These are phyloP conservation scores for Fragaria nilgerrensis DNA, from an alignment of 306 rosid species.

Conservation along the genomic window DNA sequence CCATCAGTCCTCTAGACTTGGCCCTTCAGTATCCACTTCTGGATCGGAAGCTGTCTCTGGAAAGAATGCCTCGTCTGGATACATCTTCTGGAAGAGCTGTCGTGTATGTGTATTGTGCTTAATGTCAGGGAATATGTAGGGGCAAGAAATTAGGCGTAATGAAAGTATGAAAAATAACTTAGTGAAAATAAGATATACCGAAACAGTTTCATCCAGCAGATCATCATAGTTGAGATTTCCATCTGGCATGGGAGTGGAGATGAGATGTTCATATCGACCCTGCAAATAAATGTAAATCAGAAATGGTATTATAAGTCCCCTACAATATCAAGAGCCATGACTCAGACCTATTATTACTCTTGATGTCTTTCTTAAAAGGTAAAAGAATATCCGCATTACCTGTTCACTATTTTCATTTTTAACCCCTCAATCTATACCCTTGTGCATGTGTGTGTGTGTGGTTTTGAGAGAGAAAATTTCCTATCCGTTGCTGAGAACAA, in stretches of 20 bases:
- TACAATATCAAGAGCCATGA: constrained; percentile 6
- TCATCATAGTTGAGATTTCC: constrained; percentile 68
- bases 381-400: background rate
- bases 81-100: constrained; percentile 42
- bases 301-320: background rate
- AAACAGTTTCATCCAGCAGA: constrained; percentile 45
- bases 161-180: background rate
- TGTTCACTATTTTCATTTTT: background rate
- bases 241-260: constrained; percentile 67
- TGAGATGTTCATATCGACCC: constrained; percentile 55
- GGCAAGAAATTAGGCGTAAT: background rate
- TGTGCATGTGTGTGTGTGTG: background rate
- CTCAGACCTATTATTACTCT: background rate
- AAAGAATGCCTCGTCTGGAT: constrained; percentile 40
- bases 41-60: constrained; percentile 25
- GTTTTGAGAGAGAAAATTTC: background rate
- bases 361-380: background rate
- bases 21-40: constrained; percentile 21
- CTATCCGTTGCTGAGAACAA: background rate
- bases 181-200: constrained; percentile 38
- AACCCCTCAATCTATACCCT: background rate
- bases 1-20: constrained; percentile 17
- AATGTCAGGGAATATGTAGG: background rate
- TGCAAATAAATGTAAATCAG: constrained; percentile 32
- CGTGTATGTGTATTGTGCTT: background rate